Base-by-base conservation (phyloP, 2,329 filamentous ascomycete genomes). In the Clarireedia paspali region DNA sequence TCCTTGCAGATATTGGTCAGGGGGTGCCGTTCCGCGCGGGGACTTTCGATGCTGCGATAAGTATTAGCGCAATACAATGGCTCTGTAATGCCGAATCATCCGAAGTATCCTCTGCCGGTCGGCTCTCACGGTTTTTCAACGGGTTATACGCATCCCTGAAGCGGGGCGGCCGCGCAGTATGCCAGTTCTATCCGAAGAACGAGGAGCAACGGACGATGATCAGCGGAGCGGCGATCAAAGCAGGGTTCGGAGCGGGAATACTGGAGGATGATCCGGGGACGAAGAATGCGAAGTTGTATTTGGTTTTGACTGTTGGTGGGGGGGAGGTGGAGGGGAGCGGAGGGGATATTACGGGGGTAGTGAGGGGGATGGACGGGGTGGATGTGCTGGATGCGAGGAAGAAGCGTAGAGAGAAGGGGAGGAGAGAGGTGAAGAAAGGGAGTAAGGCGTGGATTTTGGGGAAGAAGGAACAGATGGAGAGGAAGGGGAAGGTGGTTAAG, bases 141-240 rank as follows among this genome's bases (percentile, higher is more conserved):
- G 90, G 91, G 0, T 73, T 99, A 1, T 99, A 97, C 72, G 88
- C 90, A 0, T 85, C 84, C 58, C 74, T 99, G 60, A 83, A 85
- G 61, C 78, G 94, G 20, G 94, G 94, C 5, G 94, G 90, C 1
- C 81, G 90, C 39, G 94, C 94, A 0, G 92, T 97, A 14, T 96
- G 91, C 70, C 94, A 99, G 68, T 99, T 99, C 72, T 99, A 99
- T 70, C 94, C 94, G 2, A 96, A 96, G 74, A 97, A 99, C 70
- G 88, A 95, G 64, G 78, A 82, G 60, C 94, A 99, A 74, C 83
- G 91, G 67, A 84, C 81, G 67, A 96, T 99, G 91, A 95, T 99
- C 63, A 89, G 86, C 51, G 80, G 82, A 57, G 94, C 94, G 0
- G 94, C 94, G 0, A 87, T 97, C 59, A 91, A 88, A 68, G 94